Percentiles rank a stretch among this genome's conserved stretches.
phyloP scores from a whole-genome alignment of 192 early-diverging fungal species.

The Globomyces pollinis-pini region DNA sequence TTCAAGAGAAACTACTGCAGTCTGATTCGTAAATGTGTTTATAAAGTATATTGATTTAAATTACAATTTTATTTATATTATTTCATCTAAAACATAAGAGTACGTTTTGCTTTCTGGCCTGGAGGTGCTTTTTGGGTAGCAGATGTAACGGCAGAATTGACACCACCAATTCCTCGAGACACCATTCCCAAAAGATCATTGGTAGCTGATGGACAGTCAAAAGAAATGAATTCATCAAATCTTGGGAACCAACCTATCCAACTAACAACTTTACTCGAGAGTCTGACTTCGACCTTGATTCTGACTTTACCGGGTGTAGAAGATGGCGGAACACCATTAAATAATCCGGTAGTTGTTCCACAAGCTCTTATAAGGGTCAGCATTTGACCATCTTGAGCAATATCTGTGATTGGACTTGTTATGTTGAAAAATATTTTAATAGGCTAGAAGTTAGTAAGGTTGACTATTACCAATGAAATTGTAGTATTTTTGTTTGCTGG shows the following conservation, averaged over 20 bases:
- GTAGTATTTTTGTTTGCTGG: constrained; percentile 1
- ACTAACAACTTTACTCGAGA: not conserved
- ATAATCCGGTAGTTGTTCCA: not conserved
- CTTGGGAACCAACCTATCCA: not conserved
- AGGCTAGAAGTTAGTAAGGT: no score
- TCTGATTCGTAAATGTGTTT: no score
- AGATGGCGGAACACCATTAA: not conserved
- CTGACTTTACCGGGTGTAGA: not conserved
- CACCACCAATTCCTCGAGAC: no score
- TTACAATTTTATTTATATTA: no score
- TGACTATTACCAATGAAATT: not conserved
- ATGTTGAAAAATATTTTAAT: not conserved
- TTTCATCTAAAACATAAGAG: no score
- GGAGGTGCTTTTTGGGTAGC: no score
- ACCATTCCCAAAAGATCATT: no score
- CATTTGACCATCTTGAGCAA: not conserved
- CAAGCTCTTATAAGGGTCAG: not conserved
- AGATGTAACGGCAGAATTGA: no score
- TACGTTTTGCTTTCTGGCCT: no score
- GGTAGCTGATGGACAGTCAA: no score
- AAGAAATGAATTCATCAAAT: no score
- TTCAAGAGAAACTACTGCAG: not conserved
- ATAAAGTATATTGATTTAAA: no score
- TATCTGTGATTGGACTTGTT: not conserved
- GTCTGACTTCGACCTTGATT: not conserved